A percentile compares a stretch with the other conserved stretches of the same genome.
Evolutionary conservation across 768 basidiomycete genomes (phyloP).

Genomic region (Rhizopogon vulgaris): DNA sequence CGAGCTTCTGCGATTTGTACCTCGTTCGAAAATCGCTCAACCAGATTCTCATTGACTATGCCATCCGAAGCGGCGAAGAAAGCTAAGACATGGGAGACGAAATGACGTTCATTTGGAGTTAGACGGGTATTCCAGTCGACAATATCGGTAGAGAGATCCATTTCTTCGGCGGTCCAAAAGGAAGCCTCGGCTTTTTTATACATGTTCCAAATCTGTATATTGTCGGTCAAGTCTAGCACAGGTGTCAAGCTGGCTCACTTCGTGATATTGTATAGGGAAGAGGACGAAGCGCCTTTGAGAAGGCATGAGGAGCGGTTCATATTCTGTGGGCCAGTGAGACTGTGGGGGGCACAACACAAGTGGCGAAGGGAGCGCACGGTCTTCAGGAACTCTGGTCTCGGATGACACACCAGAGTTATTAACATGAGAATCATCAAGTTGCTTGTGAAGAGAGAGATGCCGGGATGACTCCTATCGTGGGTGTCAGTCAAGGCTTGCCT

Average conservation of each 20-base stretch:
- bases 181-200: conserved; percentile 95
- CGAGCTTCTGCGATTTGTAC: conserved; percentile 90
- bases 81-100: conserved; percentile 88
- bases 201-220: conserved; percentile 79
- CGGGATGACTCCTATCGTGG: not conserved
- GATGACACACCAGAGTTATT: not conserved
- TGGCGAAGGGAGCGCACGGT: not conserved
- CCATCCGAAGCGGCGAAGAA: conserved; percentile 97
- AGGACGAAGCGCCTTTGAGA: conserved; percentile 76
- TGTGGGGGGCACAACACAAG: too few species aligned
- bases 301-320: conserved; percentile 70
- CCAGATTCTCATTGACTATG: conserved; percentile 93
- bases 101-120: conserved; percentile 78
- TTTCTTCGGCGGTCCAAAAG: conserved; percentile 92
- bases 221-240: not conserved
- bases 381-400: not conserved
- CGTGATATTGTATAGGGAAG: conserved; percentile 87
- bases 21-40: conserved; percentile 90
- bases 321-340: not conserved
- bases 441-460: not conserved
- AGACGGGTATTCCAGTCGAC: conserved; percentile 82
- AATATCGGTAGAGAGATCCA: conserved; percentile 82
- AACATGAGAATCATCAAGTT: not conserved
- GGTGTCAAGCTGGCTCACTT: conserved; percentile 43
- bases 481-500: not conserved